phyloP scores from a whole-genome alignment of 495 filamentous ascomycete species.

The Xylaria nigripes region DNA sequence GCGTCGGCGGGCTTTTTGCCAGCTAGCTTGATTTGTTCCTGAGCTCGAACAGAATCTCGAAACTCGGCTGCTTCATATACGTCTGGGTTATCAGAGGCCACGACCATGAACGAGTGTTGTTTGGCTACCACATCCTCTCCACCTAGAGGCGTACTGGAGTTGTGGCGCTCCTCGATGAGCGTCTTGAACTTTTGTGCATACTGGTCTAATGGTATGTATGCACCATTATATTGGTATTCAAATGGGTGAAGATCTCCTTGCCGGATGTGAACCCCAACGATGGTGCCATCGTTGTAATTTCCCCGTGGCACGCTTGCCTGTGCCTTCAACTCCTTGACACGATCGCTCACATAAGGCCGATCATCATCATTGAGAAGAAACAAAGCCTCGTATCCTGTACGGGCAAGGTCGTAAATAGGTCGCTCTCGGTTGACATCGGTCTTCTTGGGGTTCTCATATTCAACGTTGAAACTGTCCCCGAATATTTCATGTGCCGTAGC shows the following conservation, averaged over 20 bases:
- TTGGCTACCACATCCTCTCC: constrained; percentile 27
- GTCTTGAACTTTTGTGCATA: constrained; percentile 45
- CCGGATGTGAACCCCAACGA: constrained; percentile 64
- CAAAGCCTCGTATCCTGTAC: constrained; percentile 54
- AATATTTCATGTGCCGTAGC: constrained; percentile 50
- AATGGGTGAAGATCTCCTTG: constrained; percentile 60
- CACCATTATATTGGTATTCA: constrained; percentile 56
- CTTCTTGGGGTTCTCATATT: constrained; percentile 40
- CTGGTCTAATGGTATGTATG: constrained; percentile 57
- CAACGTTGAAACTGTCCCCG: constrained; percentile 44
- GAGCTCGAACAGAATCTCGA: constrained; percentile 41
- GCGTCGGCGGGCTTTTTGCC: constrained; percentile 42
- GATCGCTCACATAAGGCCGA: constrained; percentile 44
- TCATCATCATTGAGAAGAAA: constrained; percentile 54
- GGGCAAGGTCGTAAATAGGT: constrained; percentile 52
- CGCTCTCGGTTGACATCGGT: constrained; percentile 42
- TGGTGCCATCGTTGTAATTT: constrained; percentile 32
- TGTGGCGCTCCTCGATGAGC: constrained; percentile 32
- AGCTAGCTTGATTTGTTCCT: constrained; percentile 58
- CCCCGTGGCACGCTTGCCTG: constrained; percentile 36
- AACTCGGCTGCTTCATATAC: constrained; percentile 54
- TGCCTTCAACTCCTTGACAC: constrained; percentile 38
- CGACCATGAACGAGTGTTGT: constrained; percentile 39
- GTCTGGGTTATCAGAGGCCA: constrained; percentile 66
- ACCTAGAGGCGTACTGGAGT: constrained; percentile 26